Percentiles rank a stretch among this genome's conserved stretches.
Evolutionary conservation across 164 flowering plant species (phyloP).

Genomic region (Protea cynaroides): DNA sequence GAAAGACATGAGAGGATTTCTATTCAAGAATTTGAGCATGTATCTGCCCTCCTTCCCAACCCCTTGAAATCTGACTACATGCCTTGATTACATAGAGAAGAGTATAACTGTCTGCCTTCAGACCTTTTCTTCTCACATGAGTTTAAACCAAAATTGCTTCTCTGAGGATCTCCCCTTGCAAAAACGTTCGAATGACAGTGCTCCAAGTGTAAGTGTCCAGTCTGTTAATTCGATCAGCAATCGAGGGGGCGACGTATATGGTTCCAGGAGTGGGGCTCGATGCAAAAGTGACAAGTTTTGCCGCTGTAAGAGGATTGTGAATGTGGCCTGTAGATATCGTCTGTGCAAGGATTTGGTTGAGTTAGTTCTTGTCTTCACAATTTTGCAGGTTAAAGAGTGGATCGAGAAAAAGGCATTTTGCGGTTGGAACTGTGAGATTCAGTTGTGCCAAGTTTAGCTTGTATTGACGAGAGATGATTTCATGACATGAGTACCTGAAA

Average conservation of each 20-base stretch:
- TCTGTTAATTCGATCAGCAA: conserved; percentile 20
- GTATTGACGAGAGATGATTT: conserved; percentile 1
- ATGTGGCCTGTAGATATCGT: conserved; percentile 28
- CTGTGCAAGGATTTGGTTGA: conserved; percentile 32
- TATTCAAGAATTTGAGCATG: conserved; percentile 27
- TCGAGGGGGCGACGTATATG: conserved; percentile 10
- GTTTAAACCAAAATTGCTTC: conserved; percentile 26
- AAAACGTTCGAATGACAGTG: conserved; percentile 27
- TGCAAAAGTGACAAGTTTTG: conserved; percentile 26
- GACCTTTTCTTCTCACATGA: conserved; percentile 20
- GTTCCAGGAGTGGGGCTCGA: conserved; percentile 8
- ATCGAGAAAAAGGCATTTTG: conserved; percentile 13
- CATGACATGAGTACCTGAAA: conserved; percentile 4
- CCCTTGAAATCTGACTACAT: conserved; percentile 17
- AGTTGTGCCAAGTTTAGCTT: conserved; percentile 8
- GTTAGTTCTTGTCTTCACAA: conserved; percentile 20
- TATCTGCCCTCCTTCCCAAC: conserved; percentile 18
- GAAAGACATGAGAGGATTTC: too few relatives aligned
- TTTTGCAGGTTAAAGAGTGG: conserved; percentile 13
- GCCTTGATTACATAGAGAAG: conserved; percentile 27
- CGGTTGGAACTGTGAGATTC: conserved; percentile 1
- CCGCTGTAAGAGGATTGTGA: conserved; percentile 16
- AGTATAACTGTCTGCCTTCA: conserved; percentile 25
- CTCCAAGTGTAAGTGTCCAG: conserved; percentile 36
- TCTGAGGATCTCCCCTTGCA: conserved; percentile 19